Evolutionary conservation across 176 grass and related monocot species (phyloP).

Genomic region (Thinopyrum elongatum): DNA sequence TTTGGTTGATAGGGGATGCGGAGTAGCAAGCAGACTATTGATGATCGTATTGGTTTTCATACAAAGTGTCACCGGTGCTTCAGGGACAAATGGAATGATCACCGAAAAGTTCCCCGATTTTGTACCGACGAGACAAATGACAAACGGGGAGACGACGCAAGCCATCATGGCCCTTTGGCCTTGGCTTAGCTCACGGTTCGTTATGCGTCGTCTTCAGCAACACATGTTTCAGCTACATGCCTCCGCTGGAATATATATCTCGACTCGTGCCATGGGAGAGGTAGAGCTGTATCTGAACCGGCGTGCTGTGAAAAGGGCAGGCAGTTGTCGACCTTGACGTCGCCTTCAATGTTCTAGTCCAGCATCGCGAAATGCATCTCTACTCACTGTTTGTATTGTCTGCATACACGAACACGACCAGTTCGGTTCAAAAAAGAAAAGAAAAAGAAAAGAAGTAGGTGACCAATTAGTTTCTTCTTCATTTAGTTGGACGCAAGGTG

Average conservation of each 20-base stretch:
- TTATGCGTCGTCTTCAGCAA: conserved; percentile 26
- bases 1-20: too few relatives aligned
- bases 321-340: background rate
- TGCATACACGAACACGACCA: too few relatives aligned
- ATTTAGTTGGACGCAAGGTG: conserved; percentile 1
- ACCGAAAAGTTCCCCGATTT: too few relatives aligned
- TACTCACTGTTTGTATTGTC: background rate
- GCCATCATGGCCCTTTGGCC: conserved; percentile 7
- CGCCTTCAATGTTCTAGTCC: background rate
- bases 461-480: background rate
- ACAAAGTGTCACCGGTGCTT: too few relatives aligned
- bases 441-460: background rate
- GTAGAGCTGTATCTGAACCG: background rate
- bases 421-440: too few relatives aligned
- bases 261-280: background rate
- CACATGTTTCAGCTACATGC: conserved; percentile 3
- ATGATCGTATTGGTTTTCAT: too few relatives aligned
- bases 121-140: background rate
- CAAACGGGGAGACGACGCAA: background rate
- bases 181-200: conserved; percentile 14
- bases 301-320: background rate
- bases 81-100: too few relatives aligned
- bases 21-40: too few relatives aligned
- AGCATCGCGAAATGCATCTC: background rate
- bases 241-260: background rate